Percentiles rank a stretch among this genome's conserved stretches.
These are phyloP conservation scores for Boletus coccyginus DNA, from an alignment of 768 basidiomycete genomes.

Conservation along the genomic window DNA sequence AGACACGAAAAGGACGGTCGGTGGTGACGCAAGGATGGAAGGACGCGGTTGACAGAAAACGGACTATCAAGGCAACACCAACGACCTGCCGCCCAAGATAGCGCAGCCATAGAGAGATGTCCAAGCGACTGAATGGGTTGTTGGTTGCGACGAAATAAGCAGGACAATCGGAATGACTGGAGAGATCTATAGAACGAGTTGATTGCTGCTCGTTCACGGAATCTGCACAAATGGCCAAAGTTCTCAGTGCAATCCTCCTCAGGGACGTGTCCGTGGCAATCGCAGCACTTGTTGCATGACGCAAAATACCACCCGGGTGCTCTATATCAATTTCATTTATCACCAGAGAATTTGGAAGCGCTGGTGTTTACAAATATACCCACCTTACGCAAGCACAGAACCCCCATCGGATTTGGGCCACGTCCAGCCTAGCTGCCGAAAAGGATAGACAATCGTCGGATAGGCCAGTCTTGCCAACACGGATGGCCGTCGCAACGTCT, in stretches of 20 bases:
- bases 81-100: background rate
- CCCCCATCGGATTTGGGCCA: constrained; percentile 3
- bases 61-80: constrained; percentile 1
- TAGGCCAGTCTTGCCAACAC: constrained; percentile 3
- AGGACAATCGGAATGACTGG: background rate
- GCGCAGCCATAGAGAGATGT: background rate
- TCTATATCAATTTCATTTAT: constrained; percentile 27
- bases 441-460: constrained; percentile 11
- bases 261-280: constrained; percentile 19
- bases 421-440: background rate
- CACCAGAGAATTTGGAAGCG: constrained; percentile 16
- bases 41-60: constrained; percentile 15
- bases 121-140: background rate
- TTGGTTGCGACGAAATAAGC: background rate
- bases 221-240: constrained; percentile 1
- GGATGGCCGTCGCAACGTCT: background rate
- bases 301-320: constrained; percentile 7
- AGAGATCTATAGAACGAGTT: constrained; percentile 1
- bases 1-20: constrained; percentile 6
- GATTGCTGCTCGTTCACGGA: constrained; percentile 14
- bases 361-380: constrained; percentile 17
- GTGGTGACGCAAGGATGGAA: constrained; percentile 7
- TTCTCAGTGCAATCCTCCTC: constrained; percentile 27
- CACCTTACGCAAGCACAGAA: constrained; percentile 19
- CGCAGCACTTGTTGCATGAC: constrained; percentile 18